Conservation (phyloP, 2,329 filamentous ascomycete genomes). For the Xylaria sp. region DNA sequence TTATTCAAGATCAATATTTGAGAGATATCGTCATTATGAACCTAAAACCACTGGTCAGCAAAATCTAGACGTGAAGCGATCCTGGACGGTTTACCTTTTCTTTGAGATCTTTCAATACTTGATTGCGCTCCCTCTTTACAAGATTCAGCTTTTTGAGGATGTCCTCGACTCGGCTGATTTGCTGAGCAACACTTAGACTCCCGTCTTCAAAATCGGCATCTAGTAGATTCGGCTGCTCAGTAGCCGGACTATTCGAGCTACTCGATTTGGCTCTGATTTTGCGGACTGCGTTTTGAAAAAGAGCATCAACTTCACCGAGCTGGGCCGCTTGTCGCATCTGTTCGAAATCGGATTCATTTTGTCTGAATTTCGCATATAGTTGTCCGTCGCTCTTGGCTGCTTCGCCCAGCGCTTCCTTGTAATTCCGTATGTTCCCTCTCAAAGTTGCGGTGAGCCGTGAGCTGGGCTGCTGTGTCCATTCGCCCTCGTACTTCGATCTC, state of each 20-base stretch:
- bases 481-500: conserved; percentile 93
- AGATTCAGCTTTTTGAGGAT: conserved; percentile 90
- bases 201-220: conserved; percentile 91
- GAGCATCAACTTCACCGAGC: conserved; percentile 83
- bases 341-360: conserved; percentile 89
- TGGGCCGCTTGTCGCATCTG: conserved; percentile 94
- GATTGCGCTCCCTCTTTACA: conserved; percentile 89
- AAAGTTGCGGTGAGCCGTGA: conserved; percentile 88
- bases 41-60: conserved; percentile 62
- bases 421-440: conserved; percentile 85
- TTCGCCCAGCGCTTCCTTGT: conserved; percentile 88
- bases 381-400: conserved; percentile 87
- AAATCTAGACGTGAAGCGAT: conserved; percentile 9
- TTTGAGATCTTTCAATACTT: conserved; percentile 95
- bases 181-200: conserved; percentile 82
- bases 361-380: conserved; percentile 82
- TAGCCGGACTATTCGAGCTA: conserved; percentile 68
- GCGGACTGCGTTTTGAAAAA: conserved; percentile 88
- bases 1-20: conserved; percentile 98
- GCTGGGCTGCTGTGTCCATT: conserved; percentile 98
- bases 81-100: conserved; percentile 77
- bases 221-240: conserved; percentile 79
- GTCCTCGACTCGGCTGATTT: conserved; percentile 89
- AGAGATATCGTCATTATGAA: conserved; percentile 96
- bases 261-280: conserved; percentile 76